These are phyloP conservation scores for Mycena metata DNA, from an alignment of 768 basidiomycete species.

Conservation along the genomic window DNA sequence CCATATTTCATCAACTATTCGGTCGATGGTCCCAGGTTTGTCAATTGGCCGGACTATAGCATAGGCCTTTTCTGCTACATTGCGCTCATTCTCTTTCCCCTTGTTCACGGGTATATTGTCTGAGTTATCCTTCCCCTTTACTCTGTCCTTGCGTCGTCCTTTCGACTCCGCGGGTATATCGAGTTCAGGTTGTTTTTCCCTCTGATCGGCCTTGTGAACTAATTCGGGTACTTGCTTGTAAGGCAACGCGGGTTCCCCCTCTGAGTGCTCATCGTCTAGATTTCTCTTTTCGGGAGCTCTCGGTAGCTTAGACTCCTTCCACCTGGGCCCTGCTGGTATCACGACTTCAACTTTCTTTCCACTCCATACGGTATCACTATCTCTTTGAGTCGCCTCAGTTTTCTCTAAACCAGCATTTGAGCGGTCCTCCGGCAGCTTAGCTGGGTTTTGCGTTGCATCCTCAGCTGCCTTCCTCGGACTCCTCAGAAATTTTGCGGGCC, in stretches of 20 bases:
- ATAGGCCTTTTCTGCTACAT: too few relatives aligned
- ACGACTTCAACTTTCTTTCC: neutral
- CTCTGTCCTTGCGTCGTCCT: neutral
- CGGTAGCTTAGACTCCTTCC: too few relatives aligned
- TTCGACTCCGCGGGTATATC: neutral
- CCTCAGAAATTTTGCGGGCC: neutral
- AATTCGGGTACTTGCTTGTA: neutral
- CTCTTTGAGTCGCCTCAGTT: neutral
- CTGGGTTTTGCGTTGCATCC: neutral
- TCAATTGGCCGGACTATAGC: neutral
- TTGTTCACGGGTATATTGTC: neutral
- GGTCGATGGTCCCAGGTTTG: neutral
- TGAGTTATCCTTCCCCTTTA: neutral
- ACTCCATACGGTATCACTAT: neutral
- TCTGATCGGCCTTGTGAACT: neutral
- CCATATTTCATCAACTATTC: neutral
- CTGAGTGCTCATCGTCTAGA: neutral
- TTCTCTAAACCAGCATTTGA: neutral
- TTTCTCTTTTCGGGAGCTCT: neutral
- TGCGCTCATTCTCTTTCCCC: neutral
- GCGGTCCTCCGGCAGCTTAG: slow-evolving; percentile 6
- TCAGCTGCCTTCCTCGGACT: slow-evolving; percentile 11
- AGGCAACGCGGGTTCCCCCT: neutral
- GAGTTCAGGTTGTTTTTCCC: neutral
- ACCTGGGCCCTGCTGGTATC: neutral